Evolutionary conservation across 371 early-diverging fungal genomes (phyloP), one percentile per base, ranked within the genome.

Genomic region (Batkoa obscura): DNA sequence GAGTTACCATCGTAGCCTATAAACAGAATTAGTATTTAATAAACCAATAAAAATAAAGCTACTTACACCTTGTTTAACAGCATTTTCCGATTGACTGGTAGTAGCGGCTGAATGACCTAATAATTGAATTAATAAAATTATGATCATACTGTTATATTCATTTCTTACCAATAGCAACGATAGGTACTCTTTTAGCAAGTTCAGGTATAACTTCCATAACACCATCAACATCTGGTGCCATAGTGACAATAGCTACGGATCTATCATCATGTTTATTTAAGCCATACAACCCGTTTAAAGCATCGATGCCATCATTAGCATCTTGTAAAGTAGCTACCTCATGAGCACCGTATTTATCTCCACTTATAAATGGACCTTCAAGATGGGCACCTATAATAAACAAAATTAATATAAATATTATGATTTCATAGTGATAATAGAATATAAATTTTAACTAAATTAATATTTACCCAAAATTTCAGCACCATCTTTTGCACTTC

Each of bases 211-310:
- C 63, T 33, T 81, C 82, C 60, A 78, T 68, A 39, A 86, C 65
- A 35, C 88, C 90, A 49, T 79, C 76, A 3, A 89, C 71, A 50
- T 89, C 90, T 0, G 90, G 88, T 1, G 87, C 90, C 36, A 88
- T 66, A 1, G 90, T 89, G 42, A 89, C 72, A 48, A 85, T 80
- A 35, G 72, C 71, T 32, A 80, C 76, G 3, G 82, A 69, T 31
- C 74, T 64, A 23, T 61, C 62, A n/a, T 68, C 69, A 36, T 63
- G 65, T 32, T 67, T 60, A 39, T 73, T 71, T 49, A 74, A 60
- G 2, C 86, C 87, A 63, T 88, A 90, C 41, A 80, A 74, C 12
- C 70, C 74, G 52, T 82, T 75, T 55, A 90, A 72, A 56, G 83
- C 85, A 1, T 57, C 54, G 13, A 81, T 72, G 13, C 88, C 87